Percentiles rank a stretch among this genome's conserved stretches.
Conservation (phyloP, 2,329 filamentous ascomycete genomes). For the Leptoxyphium fumago region DNA sequence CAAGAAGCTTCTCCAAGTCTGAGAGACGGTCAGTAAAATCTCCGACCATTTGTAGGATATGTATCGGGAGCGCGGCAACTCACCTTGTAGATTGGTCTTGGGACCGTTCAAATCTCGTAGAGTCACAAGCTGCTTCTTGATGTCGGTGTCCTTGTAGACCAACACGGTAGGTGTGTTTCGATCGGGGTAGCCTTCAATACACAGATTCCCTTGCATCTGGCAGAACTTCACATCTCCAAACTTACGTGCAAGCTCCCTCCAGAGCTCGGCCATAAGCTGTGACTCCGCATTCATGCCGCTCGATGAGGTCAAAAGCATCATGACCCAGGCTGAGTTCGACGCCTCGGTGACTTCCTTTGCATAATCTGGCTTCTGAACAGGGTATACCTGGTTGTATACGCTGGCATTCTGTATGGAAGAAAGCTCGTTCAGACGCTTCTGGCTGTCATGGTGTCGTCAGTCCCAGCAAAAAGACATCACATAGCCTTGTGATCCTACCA, state of each 20-base stretch:
- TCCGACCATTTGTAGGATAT: neutral
- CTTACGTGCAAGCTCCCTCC: constrained; percentile 67
- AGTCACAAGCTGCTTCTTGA: constrained; percentile 84
- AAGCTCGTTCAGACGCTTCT: constrained; percentile 77
- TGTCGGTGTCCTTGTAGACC: constrained; percentile 84
- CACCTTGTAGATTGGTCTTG: constrained; percentile 48
- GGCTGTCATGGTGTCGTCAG: constrained; percentile 3
- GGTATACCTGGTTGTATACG: constrained; percentile 81
- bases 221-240: constrained; percentile 97
- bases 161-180: constrained; percentile 87
- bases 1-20: constrained; percentile 66
- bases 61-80: constrained; percentile 1
- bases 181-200: constrained; percentile 93
- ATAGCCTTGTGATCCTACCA: neutral
- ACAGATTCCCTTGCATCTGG: constrained; percentile 80
- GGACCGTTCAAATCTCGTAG: constrained; percentile 63
- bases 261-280: constrained; percentile 66
- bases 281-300: constrained; percentile 74
- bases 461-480: constrained; percentile 23
- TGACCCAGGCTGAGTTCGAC: constrained; percentile 49
- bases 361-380: constrained; percentile 88
- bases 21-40: constrained; percentile 3
- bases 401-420: constrained; percentile 59
- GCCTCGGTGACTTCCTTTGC: constrained; percentile 81
- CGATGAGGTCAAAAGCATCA: constrained; percentile 72